Conservation (phyloP, 345 rosid genomes). For the Lepidium didymum region DNA sequence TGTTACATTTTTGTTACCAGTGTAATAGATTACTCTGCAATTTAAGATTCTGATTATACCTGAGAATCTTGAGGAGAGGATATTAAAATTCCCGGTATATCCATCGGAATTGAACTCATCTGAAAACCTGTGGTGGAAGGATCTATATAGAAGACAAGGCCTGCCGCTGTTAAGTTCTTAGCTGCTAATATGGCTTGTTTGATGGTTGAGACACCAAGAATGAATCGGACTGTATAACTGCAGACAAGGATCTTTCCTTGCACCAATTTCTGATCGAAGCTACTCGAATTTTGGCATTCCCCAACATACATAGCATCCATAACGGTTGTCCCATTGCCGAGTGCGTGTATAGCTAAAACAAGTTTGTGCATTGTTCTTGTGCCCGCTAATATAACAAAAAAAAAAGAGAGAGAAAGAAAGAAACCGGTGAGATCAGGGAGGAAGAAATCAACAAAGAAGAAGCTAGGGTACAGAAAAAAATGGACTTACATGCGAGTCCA, state of each 20-base stretch:
- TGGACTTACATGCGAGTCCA: conserved; percentile 86
- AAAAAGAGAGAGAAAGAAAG: no score
- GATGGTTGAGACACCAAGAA: conserved; percentile 82
- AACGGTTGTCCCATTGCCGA: conserved; percentile 50
- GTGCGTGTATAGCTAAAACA: conserved; percentile 69
- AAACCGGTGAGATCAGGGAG: not conserved
- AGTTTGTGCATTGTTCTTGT: conserved; percentile 46
- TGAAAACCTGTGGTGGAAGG: conserved; percentile 80
- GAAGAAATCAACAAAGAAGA: not conserved
- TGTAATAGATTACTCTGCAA: conserved; percentile 4
- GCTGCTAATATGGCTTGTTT: conserved; percentile 71
- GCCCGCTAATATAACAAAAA: conserved; percentile 44
- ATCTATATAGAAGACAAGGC: conserved; percentile 85
- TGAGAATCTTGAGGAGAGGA: conserved; percentile 81
- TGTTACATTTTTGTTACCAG: not conserved
- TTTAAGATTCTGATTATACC: conserved; percentile 32
- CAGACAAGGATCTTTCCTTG: conserved; percentile 82
- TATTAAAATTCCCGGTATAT: conserved; percentile 78
- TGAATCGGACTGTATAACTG: conserved; percentile 84
- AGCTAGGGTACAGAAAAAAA: not conserved
- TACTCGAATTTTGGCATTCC: conserved; percentile 82
- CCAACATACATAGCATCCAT: conserved; percentile 72
- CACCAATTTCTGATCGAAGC: conserved; percentile 50
- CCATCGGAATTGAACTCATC: conserved; percentile 85
- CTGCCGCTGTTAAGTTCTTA: conserved; percentile 77